Percentiles rank a stretch among this genome's conserved stretches.
Conservation (phyloP, 108 stramenopile genomes). For the Fragilariopsis cylindrus region DNA sequence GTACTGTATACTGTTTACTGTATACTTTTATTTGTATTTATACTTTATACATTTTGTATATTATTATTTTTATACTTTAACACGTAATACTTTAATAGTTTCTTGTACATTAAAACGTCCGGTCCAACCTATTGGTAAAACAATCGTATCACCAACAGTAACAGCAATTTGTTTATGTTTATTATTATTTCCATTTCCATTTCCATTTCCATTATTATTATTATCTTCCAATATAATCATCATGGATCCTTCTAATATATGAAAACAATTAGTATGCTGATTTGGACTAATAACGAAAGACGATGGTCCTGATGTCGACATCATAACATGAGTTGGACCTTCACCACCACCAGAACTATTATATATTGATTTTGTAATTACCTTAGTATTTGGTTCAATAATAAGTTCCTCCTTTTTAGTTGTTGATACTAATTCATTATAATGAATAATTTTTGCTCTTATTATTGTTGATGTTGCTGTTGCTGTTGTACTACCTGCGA, state of each 20-base stretch:
- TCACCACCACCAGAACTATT: constrained; percentile 42
- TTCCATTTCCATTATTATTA: constrained; percentile 37
- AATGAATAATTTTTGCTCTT: constrained; percentile 45
- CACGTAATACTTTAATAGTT: constrained; percentile 44
- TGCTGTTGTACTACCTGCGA: neutral
- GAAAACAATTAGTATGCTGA: constrained; percentile 32
- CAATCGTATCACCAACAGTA: constrained; percentile 64
- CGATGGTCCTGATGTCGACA: constrained; percentile 45
- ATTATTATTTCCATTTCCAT: too few relatives aligned
- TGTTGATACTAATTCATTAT: constrained; percentile 32
- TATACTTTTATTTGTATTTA: neutral
- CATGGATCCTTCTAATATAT: constrained; percentile 49
- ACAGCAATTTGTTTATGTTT: too few relatives aligned
- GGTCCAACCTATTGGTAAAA: constrained; percentile 57
- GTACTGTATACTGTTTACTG: neutral
- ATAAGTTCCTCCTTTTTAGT: constrained; percentile 17
- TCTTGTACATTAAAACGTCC: constrained; percentile 65
- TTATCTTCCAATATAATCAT: constrained; percentile 43
- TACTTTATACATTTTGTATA: neutral
- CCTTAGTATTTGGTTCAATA: constrained; percentile 20
- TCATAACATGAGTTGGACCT: constrained; percentile 61
- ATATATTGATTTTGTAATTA: constrained; percentile 17
- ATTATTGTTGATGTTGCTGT: constrained; percentile 16
- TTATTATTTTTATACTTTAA: neutral
- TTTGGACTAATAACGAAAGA: constrained; percentile 1